phyloP scores from a whole-genome alignment of 2,329 filamentous ascomycete genomes.

The Cadophora malorum region DNA sequence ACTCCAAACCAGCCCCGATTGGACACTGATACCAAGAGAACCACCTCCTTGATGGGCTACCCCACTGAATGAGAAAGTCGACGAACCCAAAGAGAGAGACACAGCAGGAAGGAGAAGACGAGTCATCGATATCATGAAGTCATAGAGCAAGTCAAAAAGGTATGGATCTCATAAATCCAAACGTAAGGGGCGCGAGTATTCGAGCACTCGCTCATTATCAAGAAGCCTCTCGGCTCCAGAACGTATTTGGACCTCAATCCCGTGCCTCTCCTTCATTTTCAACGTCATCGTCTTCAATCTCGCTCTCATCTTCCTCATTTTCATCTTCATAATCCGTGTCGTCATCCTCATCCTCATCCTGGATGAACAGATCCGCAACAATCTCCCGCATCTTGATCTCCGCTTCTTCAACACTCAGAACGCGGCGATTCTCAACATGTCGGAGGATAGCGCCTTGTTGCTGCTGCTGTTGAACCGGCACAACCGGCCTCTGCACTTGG shows the following conservation, averaged over 20 bases:
- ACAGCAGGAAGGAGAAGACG: neutral
- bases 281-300: neutral
- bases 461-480: constrained; percentile 14
- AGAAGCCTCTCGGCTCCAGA: neutral
- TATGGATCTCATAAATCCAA: neutral
- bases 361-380: constrained; percentile 27
- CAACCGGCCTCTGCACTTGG: neutral
- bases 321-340: constrained; percentile 16
- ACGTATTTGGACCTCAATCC: neutral
- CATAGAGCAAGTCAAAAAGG: neutral
- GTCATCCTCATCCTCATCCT: neutral
- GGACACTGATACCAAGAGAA: too few species aligned
- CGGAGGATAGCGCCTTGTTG: constrained; percentile 19
- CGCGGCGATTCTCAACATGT: constrained; percentile 26
- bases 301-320: constrained; percentile 1
- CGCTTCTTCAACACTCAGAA: constrained; percentile 25
- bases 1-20: too few species aligned
- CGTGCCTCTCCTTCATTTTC: neutral
- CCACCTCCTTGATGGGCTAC: too few species aligned
- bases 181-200: neutral
- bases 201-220: neutral
- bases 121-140: neutral
- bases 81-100: neutral
- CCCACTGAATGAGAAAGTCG: neutral
- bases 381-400: constrained; percentile 30